Evolutionary conservation across 2,329 filamentous ascomycete genomes (phyloP).

Genomic region (Alternaria viburni): DNA sequence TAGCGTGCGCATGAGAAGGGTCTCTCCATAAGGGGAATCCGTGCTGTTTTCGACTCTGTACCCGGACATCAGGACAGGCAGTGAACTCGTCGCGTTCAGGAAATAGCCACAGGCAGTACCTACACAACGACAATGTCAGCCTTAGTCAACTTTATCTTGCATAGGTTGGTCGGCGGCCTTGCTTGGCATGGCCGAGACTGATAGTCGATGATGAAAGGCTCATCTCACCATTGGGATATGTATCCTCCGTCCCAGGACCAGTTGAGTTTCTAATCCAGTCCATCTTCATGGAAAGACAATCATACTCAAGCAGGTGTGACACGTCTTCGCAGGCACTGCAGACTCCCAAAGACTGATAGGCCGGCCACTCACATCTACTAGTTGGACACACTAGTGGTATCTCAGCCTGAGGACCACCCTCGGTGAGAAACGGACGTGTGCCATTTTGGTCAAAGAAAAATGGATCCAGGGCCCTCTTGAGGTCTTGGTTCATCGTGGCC

Average conservation of each 20-base stretch:
- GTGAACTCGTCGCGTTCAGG: conserved; percentile 24
- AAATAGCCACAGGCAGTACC: conserved; percentile 33
- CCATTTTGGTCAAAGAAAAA: conserved; percentile 30
- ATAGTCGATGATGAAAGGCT: neutral
- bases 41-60: conserved; percentile 8
- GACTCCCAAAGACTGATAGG: conserved; percentile 29
- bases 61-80: conserved; percentile 25
- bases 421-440: conserved; percentile 14
- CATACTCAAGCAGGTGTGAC: conserved; percentile 19
- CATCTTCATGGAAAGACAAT: conserved; percentile 18
- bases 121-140: neutral
- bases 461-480: neutral
- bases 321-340: conserved; percentile 33
- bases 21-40: conserved; percentile 7
- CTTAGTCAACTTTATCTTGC: neutral
- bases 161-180: neutral
- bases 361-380: conserved; percentile 29
- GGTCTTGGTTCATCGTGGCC: neutral
- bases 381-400: conserved; percentile 34
- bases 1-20: conserved; percentile 21
- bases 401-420: conserved; percentile 26
- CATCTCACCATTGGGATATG: conserved; percentile 5
- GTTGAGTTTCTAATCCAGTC: conserved; percentile 22
- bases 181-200: neutral
- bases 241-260: conserved; percentile 1